Base-by-base conservation (phyloP, 352 stramenopile species). In the Phytophthora megakarya region DNA sequence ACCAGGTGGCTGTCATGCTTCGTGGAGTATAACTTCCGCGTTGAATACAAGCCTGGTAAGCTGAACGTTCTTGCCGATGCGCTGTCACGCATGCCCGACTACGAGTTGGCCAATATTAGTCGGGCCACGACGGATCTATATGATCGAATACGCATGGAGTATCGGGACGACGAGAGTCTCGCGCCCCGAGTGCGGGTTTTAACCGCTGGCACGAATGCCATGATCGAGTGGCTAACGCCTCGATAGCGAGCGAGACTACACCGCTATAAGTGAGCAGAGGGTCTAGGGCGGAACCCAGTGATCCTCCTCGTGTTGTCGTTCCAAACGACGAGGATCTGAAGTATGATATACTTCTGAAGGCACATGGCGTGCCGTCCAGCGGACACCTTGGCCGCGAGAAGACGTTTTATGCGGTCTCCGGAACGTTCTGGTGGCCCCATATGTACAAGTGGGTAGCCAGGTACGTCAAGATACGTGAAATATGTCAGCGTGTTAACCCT, bases 81-180 rank as follows among this genome's bases (percentile, higher is more conserved):
- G 3, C 8, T 35, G 8, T 35, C 30, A 11, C 8, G 30, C 13
- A n/a, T n/a, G n/a, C n/a, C n/a, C n/a, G n/a, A n/a, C n/a, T n/a
- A n/a, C n/a, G n/a, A n/a, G n/a, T n/a, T n/a, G n/a, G n/a, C n/a
- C n/a, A n/a, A n/a, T 18, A 48, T 48, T 32, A 48, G 19, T 32
- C 42, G 42, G 42, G 42, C n/a, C 42, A 32, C 44, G n/a, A 51
- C 13, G 15, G 5, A 51, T 38, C 44, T 39, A 7, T 51, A 51
- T 25, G 44, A 51, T 38, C 26, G 44, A 8, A 38, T 51, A 26
- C 16, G 30, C 26, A 3, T 42, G 28, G 28, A 4, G 18, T 40
- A 42, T 26, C 46, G 46, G 13, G 46, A 42, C 28, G 30, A 53
- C 21, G 28, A 23, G 3, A 42, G n/a, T 11, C 28, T 42, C 16